Base-by-base conservation (phyloP, 371 early-diverging fungal genomes). In the Lichtheimia ornata region DNA sequence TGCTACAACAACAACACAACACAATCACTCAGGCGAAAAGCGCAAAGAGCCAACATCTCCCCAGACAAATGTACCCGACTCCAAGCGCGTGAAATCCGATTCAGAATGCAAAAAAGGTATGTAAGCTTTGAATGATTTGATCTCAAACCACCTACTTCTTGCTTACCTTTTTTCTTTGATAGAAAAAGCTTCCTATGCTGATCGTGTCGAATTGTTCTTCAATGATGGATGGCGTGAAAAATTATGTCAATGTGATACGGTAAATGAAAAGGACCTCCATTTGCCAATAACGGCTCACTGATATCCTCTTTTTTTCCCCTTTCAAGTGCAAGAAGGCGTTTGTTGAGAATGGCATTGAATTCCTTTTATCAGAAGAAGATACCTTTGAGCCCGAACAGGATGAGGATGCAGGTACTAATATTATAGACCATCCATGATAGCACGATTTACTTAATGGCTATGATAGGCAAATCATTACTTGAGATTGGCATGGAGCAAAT, bases 401-500 rank as follows among this genome's bases (percentile, higher is more conserved):
- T 30, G 81, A 79, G 45, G 83, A 82, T 59, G 70, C 66, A 14
- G 76, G 76, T 66, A 56, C 35, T 9, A 22, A 1, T 41, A n/a
- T 79, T 50, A 64, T 84, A 28, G 5, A 77, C n/a, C 69, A 73
- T 11, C 78, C 79, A 22, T 59, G 62, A 82, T 54, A 82, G 84
- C 17, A 79, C 12, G 15, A 44, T 18, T 18, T 24, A 53, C 0
- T 4, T 15, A 12, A 15, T 6, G n/a, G n/a, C 1, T 15, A 15
- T n/a, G 5, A 49, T 14, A 47, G 87, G 86, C 53, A 83, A 77
- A 63, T 88, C 94, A 1, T 67, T 92, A 24, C 75, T 90, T 47
- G 94, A 94, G 40, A 67, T 83, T 13, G 94, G 91, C 9, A 83
- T 95, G 85, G 83, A 88, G 58, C 82, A 84, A 61, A 76, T 96